Evolutionary conservation across 768 basidiomycete genomes (phyloP), one percentile per base, ranked within the genome.

Genomic region (Nevesoporus exiguus): DNA sequence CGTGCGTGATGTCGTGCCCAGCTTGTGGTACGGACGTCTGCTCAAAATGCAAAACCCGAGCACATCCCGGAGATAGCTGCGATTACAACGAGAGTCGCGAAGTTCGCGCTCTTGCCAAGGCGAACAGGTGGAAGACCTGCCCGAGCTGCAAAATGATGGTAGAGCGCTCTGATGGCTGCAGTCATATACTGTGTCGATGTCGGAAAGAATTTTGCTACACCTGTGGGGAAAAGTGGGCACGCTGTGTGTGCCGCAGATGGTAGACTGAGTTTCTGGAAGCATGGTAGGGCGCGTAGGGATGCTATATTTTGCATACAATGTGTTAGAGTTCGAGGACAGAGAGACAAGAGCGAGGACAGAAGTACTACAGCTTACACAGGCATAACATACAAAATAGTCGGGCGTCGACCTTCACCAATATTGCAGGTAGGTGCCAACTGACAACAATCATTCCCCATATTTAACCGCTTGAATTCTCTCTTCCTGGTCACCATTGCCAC

Each of bases 121-220:
- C 71, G 39, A 55, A 78, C 10, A 68, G 71, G 6, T 87, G 82
- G 84, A 80, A 84, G 61, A 83, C 78, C 0, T 87, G 84, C 60
- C 85, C 84, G 1, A 73, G 71, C 13, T 87, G 85, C 62, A 57
- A 72, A 6, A 69, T 73, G 27, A 72, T 86, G 47, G 75, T 86
- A 33, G 85, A 86, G 58, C 73, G 83, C 5, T 48, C 65, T 4
- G 40, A 61, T 2, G 85, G 85, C 4, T 86, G 85, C 56, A 72
- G 73, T 63, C 80, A 83, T 51, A 86, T 87, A 74, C 72, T 71
- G 5, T 88, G 85, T 57, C 71, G 76, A 21, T 85, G 84, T 27
- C 22, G 22, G 1, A 48, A 58, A 22, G 14, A 34, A 1, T 68
- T 68, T 50, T 68, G 67, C 25, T 68, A 68, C 31, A 3, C 0